A percentile compares a stretch with the other conserved stretches of the same genome.
phyloP scores from a whole-genome alignment of 192 early-diverging fungal species.

The Backusella circina region DNA sequence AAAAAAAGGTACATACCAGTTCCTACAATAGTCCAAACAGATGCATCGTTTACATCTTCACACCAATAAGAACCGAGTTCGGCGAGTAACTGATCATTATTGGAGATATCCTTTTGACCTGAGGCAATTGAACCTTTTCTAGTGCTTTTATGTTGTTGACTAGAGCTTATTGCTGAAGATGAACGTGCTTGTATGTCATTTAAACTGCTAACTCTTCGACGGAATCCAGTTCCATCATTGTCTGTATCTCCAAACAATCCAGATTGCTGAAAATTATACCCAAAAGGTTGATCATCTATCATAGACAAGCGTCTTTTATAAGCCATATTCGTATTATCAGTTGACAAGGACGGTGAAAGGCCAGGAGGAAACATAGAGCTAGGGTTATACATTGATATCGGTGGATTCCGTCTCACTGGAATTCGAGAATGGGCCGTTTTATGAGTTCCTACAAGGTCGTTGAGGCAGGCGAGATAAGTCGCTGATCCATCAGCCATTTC shows the following conservation, averaged over 20 bases:
- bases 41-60: constrained; percentile 76
- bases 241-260: background rate
- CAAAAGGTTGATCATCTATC: background rate
- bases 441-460: constrained; percentile 70
- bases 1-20: constrained; percentile 36
- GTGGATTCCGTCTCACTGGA: constrained; percentile 29
- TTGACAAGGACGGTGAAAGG: background rate
- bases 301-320: background rate
- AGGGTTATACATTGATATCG: background rate
- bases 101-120: background rate
- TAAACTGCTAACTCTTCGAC: constrained; percentile 50
- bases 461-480: constrained; percentile 64
- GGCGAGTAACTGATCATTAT: background rate
- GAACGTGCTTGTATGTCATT: constrained; percentile 15
- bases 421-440: constrained; percentile 43
- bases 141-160: background rate
- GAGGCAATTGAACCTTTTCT: background rate
- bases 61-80: constrained; percentile 49
- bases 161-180: background rate
- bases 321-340: background rate
- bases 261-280: background rate
- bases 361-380: background rate
- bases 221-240: constrained; percentile 12
- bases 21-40: constrained; percentile 91
- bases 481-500: constrained; percentile 28